Evolutionary conservation across 2,329 filamentous ascomycete genomes (phyloP).

Genomic region (Aspergillus ochraceoroseus): DNA sequence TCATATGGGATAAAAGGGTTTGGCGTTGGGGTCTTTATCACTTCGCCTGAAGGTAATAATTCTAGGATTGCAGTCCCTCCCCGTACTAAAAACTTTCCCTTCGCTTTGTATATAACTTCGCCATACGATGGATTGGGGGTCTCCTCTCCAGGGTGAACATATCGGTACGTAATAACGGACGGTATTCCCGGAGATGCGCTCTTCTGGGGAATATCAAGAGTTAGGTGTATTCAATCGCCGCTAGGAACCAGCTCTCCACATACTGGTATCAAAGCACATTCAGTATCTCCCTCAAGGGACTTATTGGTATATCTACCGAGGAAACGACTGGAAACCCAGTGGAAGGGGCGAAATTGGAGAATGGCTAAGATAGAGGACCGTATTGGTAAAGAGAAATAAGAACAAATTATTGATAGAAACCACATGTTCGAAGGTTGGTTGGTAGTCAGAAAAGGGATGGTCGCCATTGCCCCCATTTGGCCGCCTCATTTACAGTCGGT

Average conservation of each 20-base stretch:
- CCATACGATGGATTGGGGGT: background rate
- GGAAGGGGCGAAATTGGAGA: background rate
- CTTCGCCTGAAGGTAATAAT: background rate
- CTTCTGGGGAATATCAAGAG: background rate
- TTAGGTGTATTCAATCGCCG: background rate
- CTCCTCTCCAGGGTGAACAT: background rate
- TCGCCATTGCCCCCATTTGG: too few species aligned
- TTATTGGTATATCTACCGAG: background rate
- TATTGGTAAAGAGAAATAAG: slow-evolving; percentile 1
- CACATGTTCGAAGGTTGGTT: background rate
- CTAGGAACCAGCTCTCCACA: background rate
- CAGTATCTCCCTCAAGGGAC: background rate
- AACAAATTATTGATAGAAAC: background rate
- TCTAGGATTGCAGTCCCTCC: background rate
- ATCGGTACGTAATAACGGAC: slow-evolving; percentile 1
- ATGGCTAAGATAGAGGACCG: background rate
- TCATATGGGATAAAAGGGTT: background rate
- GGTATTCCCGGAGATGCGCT: background rate
- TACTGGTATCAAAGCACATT: slow-evolving; percentile 1
- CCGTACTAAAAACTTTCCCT: background rate
- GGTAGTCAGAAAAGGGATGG: background rate
- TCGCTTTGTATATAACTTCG: background rate
- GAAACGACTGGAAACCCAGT: background rate
- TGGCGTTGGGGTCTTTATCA: slow-evolving; percentile 1
- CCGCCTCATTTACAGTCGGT: too few species aligned